These are phyloP conservation scores for Suillus ampliporus DNA, from an alignment of 768 basidiomycete species.

Conservation along the genomic window DNA sequence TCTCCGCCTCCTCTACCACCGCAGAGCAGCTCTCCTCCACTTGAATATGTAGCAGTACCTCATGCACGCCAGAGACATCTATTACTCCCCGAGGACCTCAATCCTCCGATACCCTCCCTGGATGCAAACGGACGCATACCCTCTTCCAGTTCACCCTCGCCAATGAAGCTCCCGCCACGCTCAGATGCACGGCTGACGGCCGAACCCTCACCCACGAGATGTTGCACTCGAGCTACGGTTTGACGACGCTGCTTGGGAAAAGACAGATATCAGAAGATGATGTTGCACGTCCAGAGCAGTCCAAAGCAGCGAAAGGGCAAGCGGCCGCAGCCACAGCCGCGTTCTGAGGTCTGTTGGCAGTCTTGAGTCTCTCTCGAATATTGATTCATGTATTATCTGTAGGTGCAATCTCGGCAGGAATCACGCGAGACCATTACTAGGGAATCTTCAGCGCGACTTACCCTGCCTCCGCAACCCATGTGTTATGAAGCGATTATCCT, in stretches of 20 bases:
- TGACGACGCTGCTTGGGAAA: slow-evolving; percentile 74
- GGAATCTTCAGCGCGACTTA: slow-evolving; percentile 16
- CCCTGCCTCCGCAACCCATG: slow-evolving; percentile 7
- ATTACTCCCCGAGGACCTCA: background rate
- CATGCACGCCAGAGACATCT: slow-evolving; percentile 6
- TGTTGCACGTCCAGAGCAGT: slow-evolving; percentile 20
- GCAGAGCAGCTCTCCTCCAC: slow-evolving; percentile 34
- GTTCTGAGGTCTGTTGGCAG: slow-evolving; percentile 39
- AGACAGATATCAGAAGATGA: slow-evolving; percentile 54
- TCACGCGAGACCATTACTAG: slow-evolving; percentile 36
- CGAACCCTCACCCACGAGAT: slow-evolving; percentile 45
- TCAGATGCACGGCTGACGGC: slow-evolving; percentile 20
- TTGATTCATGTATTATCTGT: slow-evolving; percentile 9
- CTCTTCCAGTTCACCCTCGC: slow-evolving; percentile 61
- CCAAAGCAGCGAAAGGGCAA: slow-evolving; percentile 34
- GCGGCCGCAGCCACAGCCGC: slow-evolving; percentile 42
- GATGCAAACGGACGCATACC: slow-evolving; percentile 48
- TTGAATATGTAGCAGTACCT: slow-evolving; percentile 3
- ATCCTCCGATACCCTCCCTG: slow-evolving; percentile 29
- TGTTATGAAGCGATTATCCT: slow-evolving; percentile 37
- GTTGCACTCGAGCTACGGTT: slow-evolving; percentile 65
- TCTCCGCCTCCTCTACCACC: slow-evolving; percentile 31
- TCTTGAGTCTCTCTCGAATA: background rate
- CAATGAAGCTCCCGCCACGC: slow-evolving; percentile 49
- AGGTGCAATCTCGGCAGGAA: slow-evolving; percentile 47